Evolutionary conservation across 23 red algal species (phyloP).

Genomic region (Pyropia yezoensis): DNA sequence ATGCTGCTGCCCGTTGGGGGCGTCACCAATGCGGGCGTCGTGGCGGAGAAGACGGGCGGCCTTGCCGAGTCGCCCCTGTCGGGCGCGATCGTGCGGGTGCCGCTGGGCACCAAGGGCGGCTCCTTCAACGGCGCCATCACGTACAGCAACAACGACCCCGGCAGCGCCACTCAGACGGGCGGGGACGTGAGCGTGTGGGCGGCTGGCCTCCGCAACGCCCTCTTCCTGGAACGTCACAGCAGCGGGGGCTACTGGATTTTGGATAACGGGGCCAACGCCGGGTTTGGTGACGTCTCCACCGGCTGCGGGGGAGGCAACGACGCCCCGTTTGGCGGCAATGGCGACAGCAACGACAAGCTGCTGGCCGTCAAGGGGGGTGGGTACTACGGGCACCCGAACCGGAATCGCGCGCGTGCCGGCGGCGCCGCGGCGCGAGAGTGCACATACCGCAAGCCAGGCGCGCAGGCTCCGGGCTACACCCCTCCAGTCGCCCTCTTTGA

Average conservation of each 20-base stretch:
- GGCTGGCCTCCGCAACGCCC: slow-evolving; percentile 27
- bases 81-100: slow-evolving; percentile 22
- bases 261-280: slow-evolving; percentile 33
- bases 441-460: slow-evolving; percentile 1
- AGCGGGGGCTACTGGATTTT: slow-evolving; percentile 19
- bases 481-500: slow-evolving; percentile 33
- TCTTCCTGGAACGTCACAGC: slow-evolving; percentile 16
- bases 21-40: slow-evolving; percentile 48
- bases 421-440: slow-evolving; percentile 1
- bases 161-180: slow-evolving; percentile 11
- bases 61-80: slow-evolving; percentile 39
- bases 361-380: slow-evolving; percentile 11
- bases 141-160: slow-evolving; percentile 27
- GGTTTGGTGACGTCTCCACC: slow-evolving; percentile 30
- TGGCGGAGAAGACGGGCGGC: slow-evolving; percentile 19
- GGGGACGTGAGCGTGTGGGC: slow-evolving; percentile 43
- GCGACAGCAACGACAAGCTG: slow-evolving; percentile 5
- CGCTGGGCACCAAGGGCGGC: background rate
- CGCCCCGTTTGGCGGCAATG: too few relatives aligned
- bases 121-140: slow-evolving; percentile 36
- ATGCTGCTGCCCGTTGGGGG: slow-evolving; percentile 40
- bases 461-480: slow-evolving; percentile 8
- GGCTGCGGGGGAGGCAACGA: slow-evolving; percentile 4
- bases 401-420: slow-evolving; percentile 36
- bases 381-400: slow-evolving; percentile 44